Percentiles rank a stretch among this genome's conserved stretches.
Conservation (phyloP, 2,329 filamentous ascomycete genomes). For the Fusarium albosuccineum region DNA sequence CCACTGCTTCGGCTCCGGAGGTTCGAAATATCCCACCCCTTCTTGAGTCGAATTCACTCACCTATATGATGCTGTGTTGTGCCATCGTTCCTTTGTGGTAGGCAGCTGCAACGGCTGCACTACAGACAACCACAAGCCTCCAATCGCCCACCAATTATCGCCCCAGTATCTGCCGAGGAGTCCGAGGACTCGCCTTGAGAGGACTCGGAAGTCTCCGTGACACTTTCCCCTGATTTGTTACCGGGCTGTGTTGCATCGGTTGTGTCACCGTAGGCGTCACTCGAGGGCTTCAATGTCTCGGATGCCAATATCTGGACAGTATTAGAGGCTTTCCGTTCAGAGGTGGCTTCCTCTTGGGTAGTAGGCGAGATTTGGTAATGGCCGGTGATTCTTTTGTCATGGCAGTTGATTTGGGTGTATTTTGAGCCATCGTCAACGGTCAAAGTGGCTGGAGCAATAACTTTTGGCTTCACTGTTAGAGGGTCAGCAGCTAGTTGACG, state of each 20-base stretch:
- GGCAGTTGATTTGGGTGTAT: background rate
- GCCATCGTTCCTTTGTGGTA: background rate
- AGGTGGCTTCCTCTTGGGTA: background rate
- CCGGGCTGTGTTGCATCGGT: no score
- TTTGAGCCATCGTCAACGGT: background rate
- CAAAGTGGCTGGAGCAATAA: background rate
- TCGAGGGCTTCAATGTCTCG: background rate
- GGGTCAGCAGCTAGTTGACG: background rate
- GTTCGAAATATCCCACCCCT: no score
- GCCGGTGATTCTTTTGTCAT: background rate
- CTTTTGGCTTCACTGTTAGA: background rate
- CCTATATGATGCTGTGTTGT: background rate
- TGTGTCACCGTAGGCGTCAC: no score
- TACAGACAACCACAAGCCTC: slow-evolving; percentile 52
- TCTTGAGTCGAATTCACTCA: background rate
- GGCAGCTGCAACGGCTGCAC: slow-evolving; percentile 38
- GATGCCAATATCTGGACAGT: background rate
- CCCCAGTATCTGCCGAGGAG: slow-evolving; percentile 39
- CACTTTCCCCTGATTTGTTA: no score
- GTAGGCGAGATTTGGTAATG: background rate
- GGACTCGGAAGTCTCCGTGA: no score
- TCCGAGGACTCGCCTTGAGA: slow-evolving; percentile 17
- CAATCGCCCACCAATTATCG: slow-evolving; percentile 53
- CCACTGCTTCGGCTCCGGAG: background rate
- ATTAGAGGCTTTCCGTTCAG: no score